Evolutionary conservation across 1,139 yeast genomes (phyloP).

Genomic region (Pichia inconspicua): DNA sequence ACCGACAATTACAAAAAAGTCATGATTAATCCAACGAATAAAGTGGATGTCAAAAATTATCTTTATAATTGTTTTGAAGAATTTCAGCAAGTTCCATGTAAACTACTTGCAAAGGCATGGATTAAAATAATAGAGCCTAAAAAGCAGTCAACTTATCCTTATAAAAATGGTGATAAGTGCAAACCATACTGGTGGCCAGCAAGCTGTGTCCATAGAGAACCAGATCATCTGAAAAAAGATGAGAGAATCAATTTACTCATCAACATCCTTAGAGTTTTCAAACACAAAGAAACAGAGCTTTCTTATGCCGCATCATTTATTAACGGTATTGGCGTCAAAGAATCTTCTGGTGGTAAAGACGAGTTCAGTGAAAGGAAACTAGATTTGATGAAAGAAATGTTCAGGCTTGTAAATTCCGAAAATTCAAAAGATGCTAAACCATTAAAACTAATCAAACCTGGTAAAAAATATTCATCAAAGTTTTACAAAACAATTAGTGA

Average conservation of each 20-base stretch:
- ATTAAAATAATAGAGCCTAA: conserved; percentile 57
- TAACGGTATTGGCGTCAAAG: conserved; percentile 17
- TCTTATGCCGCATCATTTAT: conserved; percentile 18
- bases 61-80: conserved; percentile 26
- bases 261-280: conserved; percentile 28
- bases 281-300: conserved; percentile 17
- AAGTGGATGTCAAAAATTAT: conserved; percentile 21
- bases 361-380: conserved; percentile 19
- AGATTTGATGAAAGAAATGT: conserved; percentile 21
- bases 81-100: conserved; percentile 52
- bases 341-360: conserved; percentile 12
- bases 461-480: conserved; percentile 24
- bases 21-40: conserved; percentile 18
- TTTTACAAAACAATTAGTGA: conserved; percentile 11
- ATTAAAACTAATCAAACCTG: conserved; percentile 23
- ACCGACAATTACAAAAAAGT: conserved; percentile 6
- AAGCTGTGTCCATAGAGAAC: conserved; percentile 54
- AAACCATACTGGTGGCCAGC: conserved; percentile 72
- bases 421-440: conserved; percentile 1
- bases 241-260: conserved; percentile 47
- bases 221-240: conserved; percentile 59
- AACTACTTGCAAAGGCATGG: conserved; percentile 59
- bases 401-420: conserved; percentile 16
- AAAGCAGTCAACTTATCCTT: conserved; percentile 59
- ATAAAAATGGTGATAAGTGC: conserved; percentile 40